phyloP scores from a whole-genome alignment of 2,329 filamentous ascomycete species.

The Phoma sp. region DNA sequence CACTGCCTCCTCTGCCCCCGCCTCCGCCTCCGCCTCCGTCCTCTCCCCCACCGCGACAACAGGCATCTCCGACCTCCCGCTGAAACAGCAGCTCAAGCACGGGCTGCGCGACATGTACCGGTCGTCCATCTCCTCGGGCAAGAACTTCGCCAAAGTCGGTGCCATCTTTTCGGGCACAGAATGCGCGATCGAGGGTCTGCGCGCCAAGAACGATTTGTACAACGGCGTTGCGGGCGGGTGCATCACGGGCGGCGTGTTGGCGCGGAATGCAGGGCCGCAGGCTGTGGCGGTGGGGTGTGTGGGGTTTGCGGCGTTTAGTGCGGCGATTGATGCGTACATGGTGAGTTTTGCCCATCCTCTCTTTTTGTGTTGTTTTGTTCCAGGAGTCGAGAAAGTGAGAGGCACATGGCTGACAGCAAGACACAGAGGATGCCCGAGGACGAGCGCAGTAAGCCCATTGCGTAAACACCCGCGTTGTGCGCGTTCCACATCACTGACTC shows the following conservation, averaged over 20 bases:
- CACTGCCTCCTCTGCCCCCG: conserved; percentile 31
- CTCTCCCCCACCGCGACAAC: conserved; percentile 50
- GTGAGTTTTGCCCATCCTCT: conserved; percentile 20
- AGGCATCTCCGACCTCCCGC: conserved; percentile 68
- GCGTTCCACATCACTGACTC: too few species aligned
- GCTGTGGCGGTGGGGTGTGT: conserved; percentile 86
- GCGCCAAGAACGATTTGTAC: conserved; percentile 90
- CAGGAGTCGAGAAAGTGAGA: too few species aligned
- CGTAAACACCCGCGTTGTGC: conserved; percentile 20
- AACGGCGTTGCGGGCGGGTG: conserved; percentile 91
- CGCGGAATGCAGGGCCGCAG: conserved; percentile 85
- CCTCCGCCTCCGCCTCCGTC: conserved; percentile 29
- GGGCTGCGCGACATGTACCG: conserved; percentile 96
- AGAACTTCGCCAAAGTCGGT: conserved; percentile 93
- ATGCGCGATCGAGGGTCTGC: conserved; percentile 89
- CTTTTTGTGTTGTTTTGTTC: neutral
- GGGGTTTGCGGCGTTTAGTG: conserved; percentile 91
- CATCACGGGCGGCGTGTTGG: conserved; percentile 86
- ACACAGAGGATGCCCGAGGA: conserved; percentile 48
- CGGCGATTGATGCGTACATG: conserved; percentile 93
- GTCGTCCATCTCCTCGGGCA: conserved; percentile 80
- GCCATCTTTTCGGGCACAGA: conserved; percentile 91
- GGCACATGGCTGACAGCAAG: too few species aligned
- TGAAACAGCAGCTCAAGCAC: conserved; percentile 79
- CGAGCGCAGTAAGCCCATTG: conserved; percentile 49